Evolutionary conservation across 805 yeast species (phyloP).

Genomic region (Cyberlindnera euphorbiiphila): DNA sequence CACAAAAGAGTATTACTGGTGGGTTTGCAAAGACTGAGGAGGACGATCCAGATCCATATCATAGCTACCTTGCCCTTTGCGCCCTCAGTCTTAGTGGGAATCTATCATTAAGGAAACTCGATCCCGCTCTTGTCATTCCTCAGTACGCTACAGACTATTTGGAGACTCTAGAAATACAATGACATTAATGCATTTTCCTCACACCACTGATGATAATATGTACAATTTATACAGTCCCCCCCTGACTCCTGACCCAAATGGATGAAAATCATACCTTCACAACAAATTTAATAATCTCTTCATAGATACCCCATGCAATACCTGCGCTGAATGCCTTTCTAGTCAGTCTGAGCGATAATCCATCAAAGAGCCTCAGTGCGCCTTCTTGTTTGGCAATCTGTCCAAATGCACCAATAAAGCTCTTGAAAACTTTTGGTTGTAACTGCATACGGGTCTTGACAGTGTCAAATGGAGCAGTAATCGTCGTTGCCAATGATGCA

Average conservation of each 20-base stretch:
- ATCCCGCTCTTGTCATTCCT: constrained; percentile 15
- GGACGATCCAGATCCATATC: constrained; percentile 68
- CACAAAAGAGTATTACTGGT: constrained; percentile 64
- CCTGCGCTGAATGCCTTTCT: constrained; percentile 92
- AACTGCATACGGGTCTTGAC: constrained; percentile 90
- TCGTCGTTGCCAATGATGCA: constrained; percentile 73
- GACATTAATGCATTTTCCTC: neutral
- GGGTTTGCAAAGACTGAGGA: constrained; percentile 72
- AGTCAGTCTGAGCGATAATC: constrained; percentile 72
- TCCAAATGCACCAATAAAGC: constrained; percentile 38
- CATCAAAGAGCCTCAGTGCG: constrained; percentile 65
- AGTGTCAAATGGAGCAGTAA: constrained; percentile 94
- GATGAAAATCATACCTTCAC: constrained; percentile 4
- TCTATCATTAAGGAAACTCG: constrained; percentile 5
- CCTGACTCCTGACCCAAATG: too few relatives aligned
- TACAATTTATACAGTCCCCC: too few relatives aligned
- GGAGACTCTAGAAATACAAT: neutral
- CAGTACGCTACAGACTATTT: constrained; percentile 2
- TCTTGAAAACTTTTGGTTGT: constrained; percentile 43
- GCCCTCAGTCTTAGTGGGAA: constrained; percentile 32
- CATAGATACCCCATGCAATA: constrained; percentile 96
- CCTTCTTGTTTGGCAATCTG: constrained; percentile 44
- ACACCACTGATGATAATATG: neutral
- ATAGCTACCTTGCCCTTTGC: constrained; percentile 59
- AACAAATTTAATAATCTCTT: constrained; percentile 59